Conservation (phyloP, 352 stramenopile genomes). For the Elongisporangium anandrum region DNA sequence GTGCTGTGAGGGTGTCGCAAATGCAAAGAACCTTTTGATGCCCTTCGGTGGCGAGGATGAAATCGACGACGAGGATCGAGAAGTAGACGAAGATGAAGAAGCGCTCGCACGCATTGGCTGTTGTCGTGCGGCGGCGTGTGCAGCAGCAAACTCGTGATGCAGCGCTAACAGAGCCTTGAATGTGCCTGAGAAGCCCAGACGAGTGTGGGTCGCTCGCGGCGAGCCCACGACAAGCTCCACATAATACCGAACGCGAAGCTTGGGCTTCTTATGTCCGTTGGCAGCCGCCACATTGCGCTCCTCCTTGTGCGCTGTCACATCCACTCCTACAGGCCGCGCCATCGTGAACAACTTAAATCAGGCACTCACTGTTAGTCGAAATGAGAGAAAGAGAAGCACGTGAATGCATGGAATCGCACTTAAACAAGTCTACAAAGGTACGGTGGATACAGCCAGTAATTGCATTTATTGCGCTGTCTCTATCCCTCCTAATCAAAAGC, state of each 20-base stretch:
- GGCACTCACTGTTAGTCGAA: too few relatives aligned
- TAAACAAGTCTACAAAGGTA: too few relatives aligned
- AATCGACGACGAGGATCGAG: constrained; percentile 34
- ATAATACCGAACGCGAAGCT: constrained; percentile 63
- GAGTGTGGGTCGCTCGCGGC: constrained; percentile 43
- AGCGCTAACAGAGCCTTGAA: constrained; percentile 57
- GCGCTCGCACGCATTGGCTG: constrained; percentile 30
- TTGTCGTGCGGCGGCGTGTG: constrained; percentile 19
- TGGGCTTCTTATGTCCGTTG: constrained; percentile 35
- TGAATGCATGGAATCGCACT: too few relatives aligned
- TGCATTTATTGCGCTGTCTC: too few relatives aligned
- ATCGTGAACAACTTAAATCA: constrained; percentile 10
- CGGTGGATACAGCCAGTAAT: too few relatives aligned
- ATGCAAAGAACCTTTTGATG: constrained; percentile 17
- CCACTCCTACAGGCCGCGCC: constrained; percentile 30
- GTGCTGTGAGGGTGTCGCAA: neutral
- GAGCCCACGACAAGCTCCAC: constrained; percentile 61
- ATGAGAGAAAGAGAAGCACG: too few relatives aligned
- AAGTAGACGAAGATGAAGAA: constrained; percentile 40
- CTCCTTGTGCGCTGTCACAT: constrained; percentile 67
- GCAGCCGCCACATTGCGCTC: constrained; percentile 31
- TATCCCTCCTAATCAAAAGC: too few relatives aligned
- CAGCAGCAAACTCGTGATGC: constrained; percentile 35
- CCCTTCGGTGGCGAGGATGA: constrained; percentile 25
- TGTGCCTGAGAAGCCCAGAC: constrained; percentile 55